Evolutionary conservation across 2,329 filamentous ascomycete species (phyloP).

Genomic region (Fusarium euwallaceae): DNA sequence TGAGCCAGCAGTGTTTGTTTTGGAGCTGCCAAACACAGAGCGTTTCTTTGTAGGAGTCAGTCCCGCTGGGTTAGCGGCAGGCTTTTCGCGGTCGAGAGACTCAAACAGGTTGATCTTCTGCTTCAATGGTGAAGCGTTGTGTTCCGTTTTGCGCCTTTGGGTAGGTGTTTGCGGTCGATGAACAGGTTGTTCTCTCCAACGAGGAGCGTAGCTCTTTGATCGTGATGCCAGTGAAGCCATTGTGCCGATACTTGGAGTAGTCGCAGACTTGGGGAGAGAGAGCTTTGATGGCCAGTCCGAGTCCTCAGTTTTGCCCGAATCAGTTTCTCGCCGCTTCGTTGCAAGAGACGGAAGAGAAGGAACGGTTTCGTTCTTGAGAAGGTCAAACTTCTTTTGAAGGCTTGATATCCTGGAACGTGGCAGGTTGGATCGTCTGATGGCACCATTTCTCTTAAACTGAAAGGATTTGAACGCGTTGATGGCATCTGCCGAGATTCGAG

Average conservation of each 20-base stretch:
- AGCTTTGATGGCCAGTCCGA: slow-evolving; percentile 8
- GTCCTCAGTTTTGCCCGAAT: background rate
- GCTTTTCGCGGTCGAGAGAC: slow-evolving; percentile 34
- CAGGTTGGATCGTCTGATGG: slow-evolving; percentile 11
- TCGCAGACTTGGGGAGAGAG: slow-evolving; percentile 19
- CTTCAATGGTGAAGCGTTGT: slow-evolving; percentile 38
- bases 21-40: background rate
- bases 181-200: background rate
- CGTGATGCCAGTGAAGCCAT: background rate
- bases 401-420: slow-evolving; percentile 41
- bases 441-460: background rate
- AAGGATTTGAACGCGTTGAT: slow-evolving; percentile 14
- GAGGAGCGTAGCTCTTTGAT: slow-evolving; percentile 14
- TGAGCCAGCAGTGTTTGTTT: slow-evolving; percentile 2
- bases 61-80: background rate
- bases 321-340: slow-evolving; percentile 22
- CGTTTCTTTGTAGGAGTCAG: background rate
- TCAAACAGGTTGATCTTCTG: slow-evolving; percentile 51
- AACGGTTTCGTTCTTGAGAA: slow-evolving; percentile 16
- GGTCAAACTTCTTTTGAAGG: slow-evolving; percentile 42
- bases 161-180: slow-evolving; percentile 5
- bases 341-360: slow-evolving; percentile 21
- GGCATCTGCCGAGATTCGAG: background rate
- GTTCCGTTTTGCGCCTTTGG: slow-evolving; percentile 12
- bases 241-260: slow-evolving; percentile 7